Percentiles rank a stretch among this genome's conserved stretches.
These are phyloP conservation scores for Chlamydomonas sp. DNA, from an alignment of 139 green algal species.

Conservation along the genomic window DNA sequence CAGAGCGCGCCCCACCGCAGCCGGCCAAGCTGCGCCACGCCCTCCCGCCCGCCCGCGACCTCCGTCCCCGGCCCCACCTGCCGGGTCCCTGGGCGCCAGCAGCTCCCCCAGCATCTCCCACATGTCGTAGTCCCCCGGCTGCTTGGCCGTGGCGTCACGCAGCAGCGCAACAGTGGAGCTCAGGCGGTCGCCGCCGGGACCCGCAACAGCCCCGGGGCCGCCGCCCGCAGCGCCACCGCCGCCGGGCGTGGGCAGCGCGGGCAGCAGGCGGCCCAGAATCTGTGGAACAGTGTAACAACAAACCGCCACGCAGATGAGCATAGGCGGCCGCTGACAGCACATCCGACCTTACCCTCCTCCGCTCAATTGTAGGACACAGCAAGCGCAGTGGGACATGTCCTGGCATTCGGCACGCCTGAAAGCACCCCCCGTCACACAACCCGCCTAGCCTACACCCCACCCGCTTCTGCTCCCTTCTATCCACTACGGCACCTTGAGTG, in stretches of 20 bases:
- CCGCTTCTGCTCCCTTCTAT: too few species aligned
- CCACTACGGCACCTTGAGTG: constrained; percentile 59
- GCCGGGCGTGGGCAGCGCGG: constrained; percentile 13
- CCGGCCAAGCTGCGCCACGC: neutral
- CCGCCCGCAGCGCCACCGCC: neutral
- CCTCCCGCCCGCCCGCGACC: neutral
- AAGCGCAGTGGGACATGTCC: too few species aligned
- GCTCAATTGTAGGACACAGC: too few species aligned
- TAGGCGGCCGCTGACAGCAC: too few species aligned
- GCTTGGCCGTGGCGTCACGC: constrained; percentile 53
- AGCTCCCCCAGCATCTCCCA: constrained; percentile 90
- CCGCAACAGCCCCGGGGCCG: neutral
- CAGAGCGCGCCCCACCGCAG: neutral
- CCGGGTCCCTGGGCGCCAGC: constrained; percentile 68
- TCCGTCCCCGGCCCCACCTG: constrained; percentile 48
- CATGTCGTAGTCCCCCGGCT: constrained; percentile 58
- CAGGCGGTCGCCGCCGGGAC: neutral
- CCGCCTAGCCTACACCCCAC: too few species aligned
- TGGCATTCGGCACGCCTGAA: too few species aligned
- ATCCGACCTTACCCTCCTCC: too few species aligned
- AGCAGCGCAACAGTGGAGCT: constrained; percentile 48
- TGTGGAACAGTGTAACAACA: neutral
- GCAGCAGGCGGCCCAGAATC: constrained; percentile 59
- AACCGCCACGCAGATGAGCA: neutral
- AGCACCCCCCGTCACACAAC: too few species aligned